These are phyloP conservation scores for Passiflora organensis DNA, from an alignment of 345 rosid species.

Conservation along the genomic window DNA sequence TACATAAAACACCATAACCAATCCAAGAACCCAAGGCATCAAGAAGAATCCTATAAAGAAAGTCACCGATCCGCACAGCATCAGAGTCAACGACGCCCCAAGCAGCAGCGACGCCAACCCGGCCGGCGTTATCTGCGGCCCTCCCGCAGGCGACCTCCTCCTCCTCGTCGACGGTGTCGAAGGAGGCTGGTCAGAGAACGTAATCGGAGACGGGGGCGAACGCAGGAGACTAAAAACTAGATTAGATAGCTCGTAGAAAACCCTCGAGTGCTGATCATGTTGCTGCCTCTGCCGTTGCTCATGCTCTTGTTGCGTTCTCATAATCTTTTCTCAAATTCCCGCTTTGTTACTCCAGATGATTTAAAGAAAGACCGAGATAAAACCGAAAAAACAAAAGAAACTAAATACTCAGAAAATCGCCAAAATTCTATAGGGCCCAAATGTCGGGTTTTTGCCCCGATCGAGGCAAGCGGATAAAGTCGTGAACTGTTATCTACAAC, in stretches of 20 bases:
- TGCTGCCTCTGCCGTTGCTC: conserved; percentile 6
- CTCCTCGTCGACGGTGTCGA: conserved; percentile 16
- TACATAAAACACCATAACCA: conserved; percentile 63
- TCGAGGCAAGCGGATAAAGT: conserved; percentile 38
- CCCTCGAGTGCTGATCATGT: conserved; percentile 48
- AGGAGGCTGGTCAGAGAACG: conserved; percentile 30
- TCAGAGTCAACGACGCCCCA: conserved; percentile 70
- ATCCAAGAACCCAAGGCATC: conserved; percentile 92
- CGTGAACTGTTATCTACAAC: conserved; percentile 20
- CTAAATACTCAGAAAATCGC: neutral
- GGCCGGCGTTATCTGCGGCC: conserved; percentile 62
- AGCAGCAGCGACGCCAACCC: conserved; percentile 81
- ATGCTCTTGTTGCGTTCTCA: conserved; percentile 29
- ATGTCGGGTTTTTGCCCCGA: conserved; percentile 10
- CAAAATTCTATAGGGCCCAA: too few relatives aligned
- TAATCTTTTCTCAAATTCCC: conserved; percentile 22
- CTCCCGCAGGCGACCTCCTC: conserved; percentile 23
- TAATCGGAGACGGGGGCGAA: conserved; percentile 50
- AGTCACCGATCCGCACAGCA: conserved; percentile 90
- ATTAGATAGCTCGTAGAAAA: conserved; percentile 59
- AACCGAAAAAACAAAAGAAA: neutral
- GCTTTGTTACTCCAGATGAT: too few relatives aligned
- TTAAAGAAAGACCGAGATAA: too few relatives aligned
- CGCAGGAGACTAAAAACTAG: conserved; percentile 62
- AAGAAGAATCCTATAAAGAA: conserved; percentile 84